Percentiles rank a stretch among this genome's conserved stretches.
phyloP scores from a whole-genome alignment of 768 basidiomycete species.

The Boletus insuetus region DNA sequence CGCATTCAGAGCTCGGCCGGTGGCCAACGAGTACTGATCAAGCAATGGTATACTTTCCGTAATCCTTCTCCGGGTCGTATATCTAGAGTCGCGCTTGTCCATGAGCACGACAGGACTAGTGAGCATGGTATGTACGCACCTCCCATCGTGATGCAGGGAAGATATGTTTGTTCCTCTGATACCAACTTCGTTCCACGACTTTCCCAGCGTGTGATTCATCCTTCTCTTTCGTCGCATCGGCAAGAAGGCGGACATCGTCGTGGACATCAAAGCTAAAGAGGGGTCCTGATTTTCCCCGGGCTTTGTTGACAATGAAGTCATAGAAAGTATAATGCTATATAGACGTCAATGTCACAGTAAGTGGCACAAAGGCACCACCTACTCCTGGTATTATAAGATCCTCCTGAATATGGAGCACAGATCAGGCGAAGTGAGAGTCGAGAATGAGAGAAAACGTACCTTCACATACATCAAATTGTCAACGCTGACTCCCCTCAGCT shows the following conservation, averaged over 20 bases:
- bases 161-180: conserved; percentile 95
- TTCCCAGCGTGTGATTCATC: conserved; percentile 99
- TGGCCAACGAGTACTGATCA: conserved; percentile 17
- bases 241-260: conserved; percentile 91
- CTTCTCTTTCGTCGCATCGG: conserved; percentile 95
- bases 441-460: conserved; percentile 40
- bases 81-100: conserved; percentile 43
- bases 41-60: conserved; percentile 87
- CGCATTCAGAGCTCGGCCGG: neutral
- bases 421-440: conserved; percentile 2
- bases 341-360: neutral
- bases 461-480: conserved; percentile 99
- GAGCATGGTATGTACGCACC: conserved; percentile 42
- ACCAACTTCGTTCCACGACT: conserved; percentile 94
- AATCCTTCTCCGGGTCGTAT: conserved; percentile 92
- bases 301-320: conserved; percentile 98
- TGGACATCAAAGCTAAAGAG: conserved; percentile 99
- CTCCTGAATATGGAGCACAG: conserved; percentile 53
- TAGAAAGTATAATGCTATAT: conserved; percentile 96
- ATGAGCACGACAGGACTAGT: neutral
- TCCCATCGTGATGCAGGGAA: conserved; percentile 98
- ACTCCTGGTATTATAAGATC: conserved; percentile 97
- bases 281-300: conserved; percentile 96
- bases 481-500: conserved; percentile 83
- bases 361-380: conserved; percentile 26